Evolutionary conservation across 179 eudicot genomes (phyloP).

Genomic region (Nepenthes alata): DNA sequence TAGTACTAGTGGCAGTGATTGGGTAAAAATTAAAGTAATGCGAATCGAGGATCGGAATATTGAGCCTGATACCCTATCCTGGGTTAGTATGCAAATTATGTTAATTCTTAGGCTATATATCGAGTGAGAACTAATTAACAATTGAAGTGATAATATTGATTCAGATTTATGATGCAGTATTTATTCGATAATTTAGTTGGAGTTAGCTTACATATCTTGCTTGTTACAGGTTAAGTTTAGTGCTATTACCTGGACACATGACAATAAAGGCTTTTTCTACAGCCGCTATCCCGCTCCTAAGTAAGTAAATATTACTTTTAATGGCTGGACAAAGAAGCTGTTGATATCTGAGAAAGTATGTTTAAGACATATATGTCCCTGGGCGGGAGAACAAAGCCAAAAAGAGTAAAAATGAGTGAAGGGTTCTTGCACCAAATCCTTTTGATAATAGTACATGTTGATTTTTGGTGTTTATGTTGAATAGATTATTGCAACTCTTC

Average conservation of each 20-base stretch:
- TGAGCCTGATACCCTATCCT: slow-evolving; percentile 70
- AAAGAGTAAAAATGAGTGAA: too few species aligned
- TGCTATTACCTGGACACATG: slow-evolving; percentile 83
- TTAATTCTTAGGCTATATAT: background rate
- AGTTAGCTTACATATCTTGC: background rate
- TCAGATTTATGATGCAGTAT: too few species aligned
- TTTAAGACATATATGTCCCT: background rate
- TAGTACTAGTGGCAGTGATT: slow-evolving; percentile 95
- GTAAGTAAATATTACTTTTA: slow-evolving; percentile 35
- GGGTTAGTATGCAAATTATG: slow-evolving; percentile 37
- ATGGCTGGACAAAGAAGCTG: background rate
- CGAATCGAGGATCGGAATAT: slow-evolving; percentile 45
- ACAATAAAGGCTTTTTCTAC: slow-evolving; percentile 87
- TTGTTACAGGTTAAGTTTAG: slow-evolving; percentile 80
- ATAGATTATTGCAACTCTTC: background rate
- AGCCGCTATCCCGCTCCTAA: slow-evolving; percentile 78
- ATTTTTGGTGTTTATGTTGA: background rate
- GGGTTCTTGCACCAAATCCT: too few species aligned
- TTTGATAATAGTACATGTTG: too few species aligned
- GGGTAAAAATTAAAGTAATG: slow-evolving; percentile 90
- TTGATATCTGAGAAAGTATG: background rate
- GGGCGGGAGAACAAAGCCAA: too few species aligned
- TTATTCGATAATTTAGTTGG: background rate
- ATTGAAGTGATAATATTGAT: too few species aligned
- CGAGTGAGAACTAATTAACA: background rate